phyloP scores from a whole-genome alignment of 1,139 yeast species.

The Diutina ranongensis region DNA sequence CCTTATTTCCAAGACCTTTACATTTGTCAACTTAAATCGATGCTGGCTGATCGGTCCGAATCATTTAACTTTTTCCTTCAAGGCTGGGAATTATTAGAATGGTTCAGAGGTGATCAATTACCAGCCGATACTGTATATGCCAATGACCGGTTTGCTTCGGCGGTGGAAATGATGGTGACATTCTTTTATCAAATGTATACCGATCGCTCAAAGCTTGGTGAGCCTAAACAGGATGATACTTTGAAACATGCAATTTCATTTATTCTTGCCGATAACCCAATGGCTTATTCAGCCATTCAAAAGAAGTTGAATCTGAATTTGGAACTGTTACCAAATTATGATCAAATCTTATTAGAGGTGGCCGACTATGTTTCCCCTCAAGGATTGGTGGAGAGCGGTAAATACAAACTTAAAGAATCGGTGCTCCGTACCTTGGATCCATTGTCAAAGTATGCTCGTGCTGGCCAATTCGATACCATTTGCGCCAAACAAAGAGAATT shows the following conservation, averaged over 20 bases:
- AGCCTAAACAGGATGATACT: conserved; percentile 16
- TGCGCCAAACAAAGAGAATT: conserved; percentile 19
- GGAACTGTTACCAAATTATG: conserved; percentile 24
- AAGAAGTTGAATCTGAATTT: conserved; percentile 25
- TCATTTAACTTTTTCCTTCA: conserved; percentile 39
- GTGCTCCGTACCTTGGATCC: conserved; percentile 26
- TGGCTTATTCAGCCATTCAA: conserved; percentile 39
- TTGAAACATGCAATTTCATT: conserved; percentile 28
- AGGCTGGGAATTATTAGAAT: conserved; percentile 48
- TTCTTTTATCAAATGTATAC: conserved; percentile 47
- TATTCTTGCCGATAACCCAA: conserved; percentile 40
- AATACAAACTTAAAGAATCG: conserved; percentile 34
- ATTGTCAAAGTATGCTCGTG: conserved; percentile 23
- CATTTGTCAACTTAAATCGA: conserved; percentile 41
- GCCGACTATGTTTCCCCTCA: conserved; percentile 34
- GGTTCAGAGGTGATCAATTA: conserved; percentile 34
- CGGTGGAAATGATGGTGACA: conserved; percentile 41
- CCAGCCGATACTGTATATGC: conserved; percentile 39
- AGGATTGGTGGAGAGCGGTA: conserved; percentile 28
- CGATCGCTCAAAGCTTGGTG: conserved; percentile 39
- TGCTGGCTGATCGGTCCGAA: conserved; percentile 32
- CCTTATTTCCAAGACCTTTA: conserved; percentile 40
- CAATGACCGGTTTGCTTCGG: conserved; percentile 35
- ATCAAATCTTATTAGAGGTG: conserved; percentile 21
- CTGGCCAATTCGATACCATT: conserved; percentile 23